These are phyloP conservation scores for Lipomyces chichibuensis DNA, from an alignment of 805 yeast species.

Conservation along the genomic window DNA sequence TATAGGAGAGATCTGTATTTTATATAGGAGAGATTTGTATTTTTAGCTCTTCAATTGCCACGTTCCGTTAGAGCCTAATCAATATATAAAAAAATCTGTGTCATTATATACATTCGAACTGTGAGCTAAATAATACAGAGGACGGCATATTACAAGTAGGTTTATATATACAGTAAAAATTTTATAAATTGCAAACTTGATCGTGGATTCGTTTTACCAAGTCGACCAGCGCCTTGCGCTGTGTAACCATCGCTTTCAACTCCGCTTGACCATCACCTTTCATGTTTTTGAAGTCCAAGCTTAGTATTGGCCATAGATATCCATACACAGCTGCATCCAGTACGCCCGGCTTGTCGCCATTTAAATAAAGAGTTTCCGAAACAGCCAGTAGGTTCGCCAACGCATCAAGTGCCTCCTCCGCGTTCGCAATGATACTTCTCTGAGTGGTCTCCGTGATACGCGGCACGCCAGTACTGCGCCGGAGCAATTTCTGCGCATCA, in stretches of 20 bases:
- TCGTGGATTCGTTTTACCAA: conserved; percentile 9
- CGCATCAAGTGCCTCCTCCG: conserved; percentile 33
- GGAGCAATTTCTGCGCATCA: conserved; percentile 10
- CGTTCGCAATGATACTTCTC: conserved; percentile 7
- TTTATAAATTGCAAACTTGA: background rate
- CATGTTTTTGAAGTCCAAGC: conserved; percentile 11
- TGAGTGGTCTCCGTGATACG: conserved; percentile 7
- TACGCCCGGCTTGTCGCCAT: conserved; percentile 17
- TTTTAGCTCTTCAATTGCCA: no score
- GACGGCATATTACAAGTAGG: background rate
- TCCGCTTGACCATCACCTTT: conserved; percentile 14
- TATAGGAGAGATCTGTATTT: background rate
- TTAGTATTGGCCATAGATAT: conserved; percentile 21
- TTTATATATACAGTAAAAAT: background rate
- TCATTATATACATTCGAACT: background rate
- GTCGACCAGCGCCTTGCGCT: conserved; percentile 10
- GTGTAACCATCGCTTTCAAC: conserved; percentile 11
- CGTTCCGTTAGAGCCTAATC: background rate
- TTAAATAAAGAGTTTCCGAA: background rate
- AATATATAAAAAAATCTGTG: background rate
- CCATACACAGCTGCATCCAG: conserved; percentile 28
- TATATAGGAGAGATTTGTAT: background rate
- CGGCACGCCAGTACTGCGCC: conserved; percentile 1
- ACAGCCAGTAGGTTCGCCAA: conserved; percentile 10
- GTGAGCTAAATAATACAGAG: background rate